Base-by-base conservation (phyloP, 192 early-diverging fungal species). In the Irineochytrium annulatum region DNA sequence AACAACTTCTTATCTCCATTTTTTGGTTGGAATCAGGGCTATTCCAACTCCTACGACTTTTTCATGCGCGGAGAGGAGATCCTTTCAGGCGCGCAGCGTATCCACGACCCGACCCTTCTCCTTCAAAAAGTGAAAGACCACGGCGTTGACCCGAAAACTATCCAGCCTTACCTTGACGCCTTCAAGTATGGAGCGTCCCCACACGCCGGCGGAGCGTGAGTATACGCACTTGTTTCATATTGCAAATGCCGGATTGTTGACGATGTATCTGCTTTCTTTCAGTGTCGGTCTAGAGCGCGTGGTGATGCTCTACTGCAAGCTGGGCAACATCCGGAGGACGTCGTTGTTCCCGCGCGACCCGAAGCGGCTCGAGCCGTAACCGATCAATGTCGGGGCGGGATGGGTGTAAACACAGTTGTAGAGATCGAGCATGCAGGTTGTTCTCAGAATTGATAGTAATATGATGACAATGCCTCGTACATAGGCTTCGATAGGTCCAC, bases 11-110 rank as follows among this genome's bases (percentile, higher is more conserved):
- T 11, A 17, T 63, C 3, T 41, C 19, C 1, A 34, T 37, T n/a
- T 80, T 0, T 73, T 29, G 16, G 3, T 67, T 43, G 20, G 20
- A 35, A 51, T 16, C 64, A 86, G 73, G 79, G 80, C 52, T 99
- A 97, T 81, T 94, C 92, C 68, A 99, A 99, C 89, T 97, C 94
- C 31, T 99, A 95, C 73, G 97, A 99, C 79, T 95, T 99, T 75
- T 99, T 99, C 77, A 91, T 99, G 78, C 88, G 97, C 61, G 95
- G 95, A 37, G 91, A 99, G 72, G 97, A 99, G 71, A 97, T 99
- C 71, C 80, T 98, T 60, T 97, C 95, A 24, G 97, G 97, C 29
- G 97, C 95, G 16, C 97, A 99, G 80, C 93, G 97, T 84, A 83
- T 99, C 49, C 97, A 99, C 70, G 93, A 99, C 68, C 69, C 93